Base-by-base conservation (phyloP, 768 basidiomycete species). In the Collybia sp. region DNA sequence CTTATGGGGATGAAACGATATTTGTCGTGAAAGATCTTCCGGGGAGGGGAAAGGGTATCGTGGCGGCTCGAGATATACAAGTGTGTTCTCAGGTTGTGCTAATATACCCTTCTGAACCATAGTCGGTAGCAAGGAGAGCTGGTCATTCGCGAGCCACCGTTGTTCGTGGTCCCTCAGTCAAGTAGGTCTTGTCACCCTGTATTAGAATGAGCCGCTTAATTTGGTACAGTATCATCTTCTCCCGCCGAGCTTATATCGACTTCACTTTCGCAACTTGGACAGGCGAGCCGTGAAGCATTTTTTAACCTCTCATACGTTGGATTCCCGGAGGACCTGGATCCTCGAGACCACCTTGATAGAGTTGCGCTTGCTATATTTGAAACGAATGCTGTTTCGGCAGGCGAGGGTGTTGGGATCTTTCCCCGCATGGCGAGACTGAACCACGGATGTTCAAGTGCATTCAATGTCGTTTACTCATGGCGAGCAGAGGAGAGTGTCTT, bases 381-480 rank as follows among this genome's bases (percentile, higher is more conserved):
- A 58, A 85, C 83, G 2, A 86, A 85, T 53, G 79, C 79, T 1
- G 77, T 84, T 6, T 63, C 73, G 2, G 74, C 81, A 3, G 80
- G 78, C 1, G 61, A 67, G 1, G 55, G 62, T 15, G 76, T 77
- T 2, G 83, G 82, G 0, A 67, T 87, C n/a, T 85, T 85, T 58
- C 82, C 82, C n/a, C 66, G 59, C 16, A 82, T 79, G 72, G 80
- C 82, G 11, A 69, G 83, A 36, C 52, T 85, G 49, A 87, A 87
- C 52, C 84, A 85, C 50, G 83, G 79, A 0, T 85, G 83, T 55
- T 76, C 82, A 3, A 68, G 72, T 44, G 80, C 80, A 5, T 85
- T 87, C 65, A 85, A 85, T 58, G 71, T 69, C 4, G 78, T 85
- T 11, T 85, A 85, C 55, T 69, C 69, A 0, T 85, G 77, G 77